These are phyloP conservation scores for Myochromella boudieri DNA, from an alignment of 768 basidiomycete species.

Conservation along the genomic window DNA sequence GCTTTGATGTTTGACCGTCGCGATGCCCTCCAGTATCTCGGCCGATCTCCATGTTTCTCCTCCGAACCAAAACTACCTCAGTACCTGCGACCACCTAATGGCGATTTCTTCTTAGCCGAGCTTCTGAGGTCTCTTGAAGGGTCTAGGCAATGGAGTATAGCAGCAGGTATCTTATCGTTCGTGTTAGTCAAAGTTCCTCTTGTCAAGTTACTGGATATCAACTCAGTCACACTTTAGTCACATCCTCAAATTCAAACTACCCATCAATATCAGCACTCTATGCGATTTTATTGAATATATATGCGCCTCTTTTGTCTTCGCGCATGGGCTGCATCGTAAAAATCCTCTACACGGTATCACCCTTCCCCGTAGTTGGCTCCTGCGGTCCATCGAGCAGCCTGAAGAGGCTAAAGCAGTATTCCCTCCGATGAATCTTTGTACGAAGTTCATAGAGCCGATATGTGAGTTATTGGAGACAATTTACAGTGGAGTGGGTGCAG, in stretches of 20 bases:
- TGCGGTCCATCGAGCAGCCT: slow-evolving; percentile 18
- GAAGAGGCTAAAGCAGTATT: slow-evolving; percentile 6
- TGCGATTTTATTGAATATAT: slow-evolving; percentile 54
- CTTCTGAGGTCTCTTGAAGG: slow-evolving; percentile 27
- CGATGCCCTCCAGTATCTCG: slow-evolving; percentile 33
- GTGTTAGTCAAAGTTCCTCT: no score
- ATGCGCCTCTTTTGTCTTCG: slow-evolving; percentile 39
- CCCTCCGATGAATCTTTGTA: neutral
- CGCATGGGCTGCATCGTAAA: slow-evolving; percentile 20
- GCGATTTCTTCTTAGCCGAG: slow-evolving; percentile 20
- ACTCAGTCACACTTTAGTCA: no score
- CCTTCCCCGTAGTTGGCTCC: slow-evolving; percentile 56
- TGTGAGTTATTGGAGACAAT: slow-evolving; percentile 26
- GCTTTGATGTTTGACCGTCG: slow-evolving; percentile 36
- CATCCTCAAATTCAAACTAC: slow-evolving; percentile 34
- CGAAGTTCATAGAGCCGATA: slow-evolving; percentile 18
- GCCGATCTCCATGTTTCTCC: slow-evolving; percentile 27
- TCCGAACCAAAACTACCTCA: slow-evolving; percentile 4
- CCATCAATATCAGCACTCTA: slow-evolving; percentile 45
- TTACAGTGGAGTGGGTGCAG: slow-evolving; percentile 23
- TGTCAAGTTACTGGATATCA: no score
- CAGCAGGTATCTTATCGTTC: slow-evolving; percentile 37
- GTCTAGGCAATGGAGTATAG: slow-evolving; percentile 22
- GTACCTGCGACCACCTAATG: slow-evolving; percentile 17
- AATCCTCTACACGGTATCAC: slow-evolving; percentile 42